Percentiles rank a stretch among this genome's conserved stretches.
phyloP scores from a whole-genome alignment of 306 rosid genomes.

The Pyrus communis region DNA sequence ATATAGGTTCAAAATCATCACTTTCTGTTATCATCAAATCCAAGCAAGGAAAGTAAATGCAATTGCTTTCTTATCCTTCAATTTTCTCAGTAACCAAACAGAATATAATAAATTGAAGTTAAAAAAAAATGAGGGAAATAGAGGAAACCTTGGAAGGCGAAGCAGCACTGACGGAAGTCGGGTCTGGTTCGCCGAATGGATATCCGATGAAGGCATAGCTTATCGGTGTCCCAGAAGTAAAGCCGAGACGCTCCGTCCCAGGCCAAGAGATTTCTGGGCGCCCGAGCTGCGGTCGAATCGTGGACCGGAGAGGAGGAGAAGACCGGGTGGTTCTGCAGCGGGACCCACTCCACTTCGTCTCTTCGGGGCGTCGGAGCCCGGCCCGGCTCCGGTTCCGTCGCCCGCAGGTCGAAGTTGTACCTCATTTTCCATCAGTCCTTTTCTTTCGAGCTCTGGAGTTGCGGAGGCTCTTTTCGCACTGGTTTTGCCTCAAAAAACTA shows the following conservation, averaged over 20 bases:
- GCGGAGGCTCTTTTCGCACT: background rate
- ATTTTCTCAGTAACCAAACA: conserved; percentile 1
- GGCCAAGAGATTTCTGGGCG: conserved; percentile 49
- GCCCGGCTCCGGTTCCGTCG: conserved; percentile 29
- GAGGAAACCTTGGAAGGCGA: conserved; percentile 67
- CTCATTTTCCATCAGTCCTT: conserved; percentile 28
- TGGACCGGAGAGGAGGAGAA: conserved; percentile 32
- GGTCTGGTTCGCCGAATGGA: conserved; percentile 80
- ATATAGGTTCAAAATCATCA: background rate
- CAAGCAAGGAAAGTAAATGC: background rate
- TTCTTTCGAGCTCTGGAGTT: background rate
- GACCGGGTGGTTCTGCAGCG: conserved; percentile 63
- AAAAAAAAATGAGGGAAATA: background rate
- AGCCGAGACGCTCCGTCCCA: conserved; percentile 86
- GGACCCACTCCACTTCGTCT: conserved; percentile 73
- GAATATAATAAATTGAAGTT: background rate
- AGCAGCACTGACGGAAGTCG: conserved; percentile 66
- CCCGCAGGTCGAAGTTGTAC: conserved; percentile 32
- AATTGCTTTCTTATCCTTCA: background rate
- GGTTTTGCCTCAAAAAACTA: background rate
- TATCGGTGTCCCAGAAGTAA: conserved; percentile 69
- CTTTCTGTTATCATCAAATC: background rate
- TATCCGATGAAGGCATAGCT: conserved; percentile 55
- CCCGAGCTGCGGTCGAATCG: background rate
- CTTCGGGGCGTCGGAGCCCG: conserved; percentile 48